These are phyloP conservation scores for Saksenaea vasiformis DNA, from an alignment of 371 early-diverging fungal species.

Conservation along the genomic window DNA sequence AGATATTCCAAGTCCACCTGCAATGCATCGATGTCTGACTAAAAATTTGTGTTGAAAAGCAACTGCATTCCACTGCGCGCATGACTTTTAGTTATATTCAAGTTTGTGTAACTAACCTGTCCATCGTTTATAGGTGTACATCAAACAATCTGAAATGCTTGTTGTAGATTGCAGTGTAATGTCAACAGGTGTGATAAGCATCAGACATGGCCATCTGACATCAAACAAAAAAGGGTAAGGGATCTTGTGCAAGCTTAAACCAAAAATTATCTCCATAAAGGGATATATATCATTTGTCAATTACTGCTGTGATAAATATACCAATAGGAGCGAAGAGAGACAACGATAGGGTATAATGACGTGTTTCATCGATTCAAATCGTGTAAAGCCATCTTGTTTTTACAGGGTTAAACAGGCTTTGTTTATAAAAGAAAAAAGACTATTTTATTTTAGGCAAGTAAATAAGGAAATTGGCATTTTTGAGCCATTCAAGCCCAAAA, in stretches of 20 bases:
- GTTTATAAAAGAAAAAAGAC: neutral
- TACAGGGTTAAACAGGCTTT: neutral
- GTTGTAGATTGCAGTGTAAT: no score
- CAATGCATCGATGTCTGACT: no score
- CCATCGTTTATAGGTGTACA: no score
- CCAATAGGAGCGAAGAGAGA: neutral
- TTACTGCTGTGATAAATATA: neutral
- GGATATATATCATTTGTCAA: neutral
- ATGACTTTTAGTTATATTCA: no score
- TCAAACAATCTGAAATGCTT: no score
- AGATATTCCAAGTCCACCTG: no score
- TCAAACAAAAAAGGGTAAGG: neutral
- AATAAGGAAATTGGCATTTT: neutral
- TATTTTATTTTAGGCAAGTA: neutral
- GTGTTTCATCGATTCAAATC: neutral
- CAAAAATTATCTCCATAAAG: neutral
- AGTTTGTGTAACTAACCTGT: no score
- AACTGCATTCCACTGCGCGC: no score
- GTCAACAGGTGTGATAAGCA: no score
- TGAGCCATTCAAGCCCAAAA: neutral
- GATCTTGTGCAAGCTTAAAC: neutral
- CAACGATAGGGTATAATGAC: neutral
- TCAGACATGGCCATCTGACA: neutral
- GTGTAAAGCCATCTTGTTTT: neutral
- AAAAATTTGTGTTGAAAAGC: no score